These are phyloP conservation scores for Calophaca sinica DNA, from an alignment of 306 rosid species.

Conservation along the genomic window DNA sequence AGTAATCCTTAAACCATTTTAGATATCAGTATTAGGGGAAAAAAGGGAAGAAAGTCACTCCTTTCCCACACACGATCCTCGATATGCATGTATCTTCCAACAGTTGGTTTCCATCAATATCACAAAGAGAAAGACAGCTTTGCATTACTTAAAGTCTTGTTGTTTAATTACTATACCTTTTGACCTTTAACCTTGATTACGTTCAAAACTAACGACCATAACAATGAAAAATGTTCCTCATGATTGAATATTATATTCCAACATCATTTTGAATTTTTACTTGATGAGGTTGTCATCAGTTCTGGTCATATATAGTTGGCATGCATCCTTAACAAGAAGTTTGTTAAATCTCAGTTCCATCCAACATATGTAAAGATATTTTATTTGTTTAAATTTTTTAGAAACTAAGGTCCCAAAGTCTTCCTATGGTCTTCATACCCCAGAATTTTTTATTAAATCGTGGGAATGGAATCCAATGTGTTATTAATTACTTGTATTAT, in stretches of 20 bases:
- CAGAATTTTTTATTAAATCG: slow-evolving; percentile 9
- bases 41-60: too few species aligned
- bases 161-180: slow-evolving; percentile 33
- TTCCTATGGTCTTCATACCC: slow-evolving; percentile 32
- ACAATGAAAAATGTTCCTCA: slow-evolving; percentile 1
- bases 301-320: slow-evolving; percentile 54
- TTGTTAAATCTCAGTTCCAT: slow-evolving; percentile 51
- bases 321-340: slow-evolving; percentile 47
- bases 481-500: background rate
- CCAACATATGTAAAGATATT: slow-evolving; percentile 36
- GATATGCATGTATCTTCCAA: slow-evolving; percentile 2
- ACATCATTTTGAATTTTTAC: slow-evolving; percentile 24
- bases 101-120: slow-evolving; percentile 56
- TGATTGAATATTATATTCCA: slow-evolving; percentile 31
- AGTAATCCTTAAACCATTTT: too few species aligned
- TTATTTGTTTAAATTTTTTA: slow-evolving; percentile 32
- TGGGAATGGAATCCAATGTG: slow-evolving; percentile 49
- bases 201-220: slow-evolving; percentile 33
- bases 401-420: slow-evolving; percentile 46
- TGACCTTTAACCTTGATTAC: slow-evolving; percentile 42
- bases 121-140: slow-evolving; percentile 39
- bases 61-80: too few species aligned
- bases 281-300: slow-evolving; percentile 24
- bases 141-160: slow-evolving; percentile 33
- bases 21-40: too few species aligned